phyloP scores from a whole-genome alignment of 2,329 filamentous ascomycete species.

The Ophiosphaerella narmari region DNA sequence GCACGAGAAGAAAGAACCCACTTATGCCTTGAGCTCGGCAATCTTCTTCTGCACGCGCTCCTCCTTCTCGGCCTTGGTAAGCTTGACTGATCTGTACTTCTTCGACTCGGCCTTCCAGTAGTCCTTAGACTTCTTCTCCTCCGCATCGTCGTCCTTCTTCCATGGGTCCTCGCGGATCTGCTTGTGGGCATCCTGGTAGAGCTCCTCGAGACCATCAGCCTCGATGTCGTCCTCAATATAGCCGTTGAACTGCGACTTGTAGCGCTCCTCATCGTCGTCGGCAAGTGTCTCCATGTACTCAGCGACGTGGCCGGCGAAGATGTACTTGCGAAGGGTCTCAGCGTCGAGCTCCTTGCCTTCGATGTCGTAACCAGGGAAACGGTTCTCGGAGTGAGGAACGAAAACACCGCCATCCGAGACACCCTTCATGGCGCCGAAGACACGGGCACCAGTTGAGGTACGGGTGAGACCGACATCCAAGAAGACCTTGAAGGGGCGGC shows the following conservation, averaged over 20 bases:
- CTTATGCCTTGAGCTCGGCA: slow-evolving; percentile 68
- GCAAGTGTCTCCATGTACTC: slow-evolving; percentile 99
- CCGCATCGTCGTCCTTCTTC: slow-evolving; percentile 80
- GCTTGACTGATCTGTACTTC: slow-evolving; percentile 81
- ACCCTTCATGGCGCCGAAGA: slow-evolving; percentile 99
- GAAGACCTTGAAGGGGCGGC: slow-evolving; percentile 99
- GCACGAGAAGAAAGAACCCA: slow-evolving; percentile 16
- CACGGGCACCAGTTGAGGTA: slow-evolving; percentile 96
- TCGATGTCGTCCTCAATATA: slow-evolving; percentile 98
- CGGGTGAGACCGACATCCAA: slow-evolving; percentile 97
- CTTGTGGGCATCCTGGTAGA: slow-evolving; percentile 93
- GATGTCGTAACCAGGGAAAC: slow-evolving; percentile 98
- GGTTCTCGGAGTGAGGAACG: slow-evolving; percentile 98
- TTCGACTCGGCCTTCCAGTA: slow-evolving; percentile 94
- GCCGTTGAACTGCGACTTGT: slow-evolving; percentile 96
- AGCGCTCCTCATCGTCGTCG: slow-evolving; percentile 99
- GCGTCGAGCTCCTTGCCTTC: slow-evolving; percentile 97
- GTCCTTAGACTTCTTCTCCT: slow-evolving; percentile 94
- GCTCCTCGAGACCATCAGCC: slow-evolving; percentile 94
- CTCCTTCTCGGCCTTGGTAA: slow-evolving; percentile 81
- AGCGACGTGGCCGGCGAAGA: slow-evolving; percentile 95
- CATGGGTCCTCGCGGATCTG: slow-evolving; percentile 97
- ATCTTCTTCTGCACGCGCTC: slow-evolving; percentile 89
- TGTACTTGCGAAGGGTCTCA: slow-evolving; percentile 98
- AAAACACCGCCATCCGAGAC: slow-evolving; percentile 97